Evolutionary conservation across 352 stramenopile genomes (phyloP).

Genomic region (Phytophthora tubulina): DNA sequence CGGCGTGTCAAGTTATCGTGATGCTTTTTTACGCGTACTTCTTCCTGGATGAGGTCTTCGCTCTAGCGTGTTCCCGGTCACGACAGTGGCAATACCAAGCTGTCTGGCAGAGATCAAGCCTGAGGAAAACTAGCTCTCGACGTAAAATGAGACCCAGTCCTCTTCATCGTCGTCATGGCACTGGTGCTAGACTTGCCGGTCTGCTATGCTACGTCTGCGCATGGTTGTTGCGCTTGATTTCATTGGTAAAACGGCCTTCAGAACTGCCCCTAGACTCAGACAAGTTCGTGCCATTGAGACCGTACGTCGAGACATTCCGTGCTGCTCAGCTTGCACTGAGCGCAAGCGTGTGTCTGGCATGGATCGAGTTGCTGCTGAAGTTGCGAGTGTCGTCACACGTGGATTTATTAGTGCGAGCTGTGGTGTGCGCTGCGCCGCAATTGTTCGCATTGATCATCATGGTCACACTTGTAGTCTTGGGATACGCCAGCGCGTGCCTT

Average conservation of each 20-base stretch:
- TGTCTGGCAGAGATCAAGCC: constrained; percentile 29
- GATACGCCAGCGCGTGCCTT: constrained; percentile 59
- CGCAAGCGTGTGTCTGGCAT: constrained; percentile 54
- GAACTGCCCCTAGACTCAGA: constrained; percentile 44
- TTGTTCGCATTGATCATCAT: constrained; percentile 49
- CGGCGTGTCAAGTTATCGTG: constrained; percentile 42
- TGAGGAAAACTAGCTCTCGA: neutral
- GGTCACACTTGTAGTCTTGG: constrained; percentile 47
- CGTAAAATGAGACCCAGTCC: constrained; percentile 13
- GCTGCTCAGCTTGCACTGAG: constrained; percentile 49
- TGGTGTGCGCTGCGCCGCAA: constrained; percentile 41
- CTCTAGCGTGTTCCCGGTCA: constrained; percentile 34
- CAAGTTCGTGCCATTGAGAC: constrained; percentile 46
- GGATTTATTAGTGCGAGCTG: constrained; percentile 51
- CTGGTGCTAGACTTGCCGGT: constrained; percentile 40
- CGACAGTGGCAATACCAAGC: constrained; percentile 33
- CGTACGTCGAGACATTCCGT: constrained; percentile 49
- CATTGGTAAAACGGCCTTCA: constrained; percentile 48
- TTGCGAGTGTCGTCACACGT: constrained; percentile 51
- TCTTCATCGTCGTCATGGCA: constrained; percentile 40
- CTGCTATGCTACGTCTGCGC: constrained; percentile 49
- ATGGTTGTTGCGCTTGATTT: constrained; percentile 56
- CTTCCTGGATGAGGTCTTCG: constrained; percentile 52
- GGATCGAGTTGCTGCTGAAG: constrained; percentile 54
- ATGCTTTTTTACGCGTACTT: constrained; percentile 61